Percentiles rank a stretch among this genome's conserved stretches.
phyloP scores from a whole-genome alignment of 805 yeast genomes.

The Barnettozyma siamensis region DNA sequence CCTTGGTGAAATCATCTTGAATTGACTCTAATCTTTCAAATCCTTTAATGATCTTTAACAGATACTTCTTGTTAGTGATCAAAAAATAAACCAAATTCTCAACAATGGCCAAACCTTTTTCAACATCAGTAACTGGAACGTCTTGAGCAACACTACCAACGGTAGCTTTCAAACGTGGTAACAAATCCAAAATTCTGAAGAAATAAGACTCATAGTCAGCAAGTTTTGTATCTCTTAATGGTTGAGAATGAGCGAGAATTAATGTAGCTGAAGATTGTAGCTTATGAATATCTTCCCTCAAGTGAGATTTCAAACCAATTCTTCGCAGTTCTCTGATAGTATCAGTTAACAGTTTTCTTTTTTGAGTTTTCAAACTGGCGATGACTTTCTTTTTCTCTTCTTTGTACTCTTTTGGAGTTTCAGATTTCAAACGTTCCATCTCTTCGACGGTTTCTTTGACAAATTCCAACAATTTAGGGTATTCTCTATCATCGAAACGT shows the following conservation, averaged over 20 bases:
- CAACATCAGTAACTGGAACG: conserved; percentile 67
- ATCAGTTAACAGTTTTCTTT: conserved; percentile 70
- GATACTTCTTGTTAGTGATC: conserved; percentile 45
- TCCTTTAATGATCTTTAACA: conserved; percentile 27
- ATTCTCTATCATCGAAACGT: conserved; percentile 26
- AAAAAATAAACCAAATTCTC: conserved; percentile 65
- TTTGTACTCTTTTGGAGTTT: conserved; percentile 67
- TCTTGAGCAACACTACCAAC: conserved; percentile 61
- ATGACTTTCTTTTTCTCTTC: conserved; percentile 71
- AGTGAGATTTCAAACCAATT: conserved; percentile 67
- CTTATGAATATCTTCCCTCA: conserved; percentile 60
- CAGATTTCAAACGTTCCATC: conserved; percentile 58
- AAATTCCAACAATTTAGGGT: conserved; percentile 48
- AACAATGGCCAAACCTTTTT: conserved; percentile 67
- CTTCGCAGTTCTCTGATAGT: conserved; percentile 66
- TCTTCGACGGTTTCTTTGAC: conserved; percentile 50
- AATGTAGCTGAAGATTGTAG: conserved; percentile 57
- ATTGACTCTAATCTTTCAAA: conserved; percentile 18
- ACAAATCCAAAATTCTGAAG: conserved; percentile 66
- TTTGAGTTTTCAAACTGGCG: conserved; percentile 74
- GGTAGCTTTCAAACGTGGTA: conserved; percentile 72
- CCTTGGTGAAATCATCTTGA: conserved; percentile 20
- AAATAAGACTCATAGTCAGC: conserved; percentile 49
- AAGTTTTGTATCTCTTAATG: conserved; percentile 36
- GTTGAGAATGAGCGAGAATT: conserved; percentile 49